Evolutionary conservation across 805 yeast genomes (phyloP).

Genomic region (Candida ovalis): DNA sequence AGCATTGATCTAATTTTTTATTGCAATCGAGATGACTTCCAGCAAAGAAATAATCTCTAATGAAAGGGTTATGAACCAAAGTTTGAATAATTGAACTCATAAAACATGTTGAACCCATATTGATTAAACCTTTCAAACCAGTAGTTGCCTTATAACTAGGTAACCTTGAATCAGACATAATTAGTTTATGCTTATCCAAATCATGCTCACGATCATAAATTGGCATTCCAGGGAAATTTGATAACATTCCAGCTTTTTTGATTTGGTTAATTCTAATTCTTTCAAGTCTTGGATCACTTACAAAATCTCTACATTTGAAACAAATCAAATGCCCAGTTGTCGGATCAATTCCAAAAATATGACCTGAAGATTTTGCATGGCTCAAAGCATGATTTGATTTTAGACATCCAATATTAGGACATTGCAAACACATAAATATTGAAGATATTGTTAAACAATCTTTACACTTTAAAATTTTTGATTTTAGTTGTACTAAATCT

Average conservation of each 20-base stretch:
- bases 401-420: slow-evolving; percentile 74
- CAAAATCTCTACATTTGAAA: slow-evolving; percentile 71
- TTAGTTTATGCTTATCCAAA: slow-evolving; percentile 21
- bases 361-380: slow-evolving; percentile 47
- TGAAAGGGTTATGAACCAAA: slow-evolving; percentile 83
- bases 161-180: slow-evolving; percentile 31
- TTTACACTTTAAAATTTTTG: slow-evolving; percentile 46
- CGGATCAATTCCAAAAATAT: slow-evolving; percentile 62
- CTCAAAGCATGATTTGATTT: slow-evolving; percentile 40
- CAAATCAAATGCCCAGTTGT: slow-evolving; percentile 69
- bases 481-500: slow-evolving; percentile 38
- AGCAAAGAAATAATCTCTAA: slow-evolving; percentile 70
- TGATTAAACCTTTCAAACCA: slow-evolving; percentile 87
- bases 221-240: slow-evolving; percentile 30
- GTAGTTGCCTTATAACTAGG: slow-evolving; percentile 56
- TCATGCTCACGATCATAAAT: slow-evolving; percentile 27
- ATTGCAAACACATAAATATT: slow-evolving; percentile 66
- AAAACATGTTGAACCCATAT: slow-evolving; percentile 96
- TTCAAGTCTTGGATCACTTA: slow-evolving; percentile 59
- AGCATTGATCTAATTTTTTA: slow-evolving; percentile 45
- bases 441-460: slow-evolving; percentile 43
- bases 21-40: slow-evolving; percentile 66
- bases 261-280: slow-evolving; percentile 38
- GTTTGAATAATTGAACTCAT: slow-evolving; percentile 93
- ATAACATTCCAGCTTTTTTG: slow-evolving; percentile 14